These are phyloP conservation scores for Simmondsia chinensis DNA, from an alignment of 148 eudicot species.

Conservation along the genomic window DNA sequence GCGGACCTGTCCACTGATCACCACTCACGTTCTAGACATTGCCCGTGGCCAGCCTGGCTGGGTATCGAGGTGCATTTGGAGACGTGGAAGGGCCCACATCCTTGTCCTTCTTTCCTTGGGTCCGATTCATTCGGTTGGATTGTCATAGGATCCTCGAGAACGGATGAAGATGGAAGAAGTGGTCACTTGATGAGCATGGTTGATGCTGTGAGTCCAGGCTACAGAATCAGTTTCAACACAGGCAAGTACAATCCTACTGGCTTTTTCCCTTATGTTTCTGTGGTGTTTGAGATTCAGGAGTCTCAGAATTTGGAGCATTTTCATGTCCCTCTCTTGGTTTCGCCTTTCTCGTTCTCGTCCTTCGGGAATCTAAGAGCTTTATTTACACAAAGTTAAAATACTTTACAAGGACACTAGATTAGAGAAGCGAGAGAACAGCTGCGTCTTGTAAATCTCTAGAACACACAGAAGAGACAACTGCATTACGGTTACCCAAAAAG, in stretches of 20 bases:
- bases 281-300: conserved; percentile 76
- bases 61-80: conserved; percentile 72
- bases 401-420: too few relatives aligned
- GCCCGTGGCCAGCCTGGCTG: conserved; percentile 63
- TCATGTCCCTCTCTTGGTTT: conserved; percentile 84
- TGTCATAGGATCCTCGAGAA: conserved; percentile 45
- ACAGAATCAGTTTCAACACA: conserved; percentile 78
- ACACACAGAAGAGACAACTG: too few relatives aligned
- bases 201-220: conserved; percentile 66
- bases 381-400: too few relatives aligned
- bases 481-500: too few relatives aligned
- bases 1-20: conserved; percentile 81
- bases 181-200: conserved; percentile 66
- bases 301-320: conserved; percentile 84
- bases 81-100: conserved; percentile 39
- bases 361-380: too few relatives aligned
- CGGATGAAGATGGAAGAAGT: conserved; percentile 84
- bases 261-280: conserved; percentile 74
- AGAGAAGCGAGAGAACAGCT: too few relatives aligned
- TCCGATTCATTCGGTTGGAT: conserved; percentile 39
- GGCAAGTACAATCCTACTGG: conserved; percentile 61
- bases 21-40: conserved; percentile 78
- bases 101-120: conserved; percentile 40
- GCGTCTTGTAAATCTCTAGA: too few relatives aligned
- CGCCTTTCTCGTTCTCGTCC: conserved; percentile 90